Base-by-base conservation (phyloP, 805 yeast genomes). In the Lachancea sp. region DNA sequence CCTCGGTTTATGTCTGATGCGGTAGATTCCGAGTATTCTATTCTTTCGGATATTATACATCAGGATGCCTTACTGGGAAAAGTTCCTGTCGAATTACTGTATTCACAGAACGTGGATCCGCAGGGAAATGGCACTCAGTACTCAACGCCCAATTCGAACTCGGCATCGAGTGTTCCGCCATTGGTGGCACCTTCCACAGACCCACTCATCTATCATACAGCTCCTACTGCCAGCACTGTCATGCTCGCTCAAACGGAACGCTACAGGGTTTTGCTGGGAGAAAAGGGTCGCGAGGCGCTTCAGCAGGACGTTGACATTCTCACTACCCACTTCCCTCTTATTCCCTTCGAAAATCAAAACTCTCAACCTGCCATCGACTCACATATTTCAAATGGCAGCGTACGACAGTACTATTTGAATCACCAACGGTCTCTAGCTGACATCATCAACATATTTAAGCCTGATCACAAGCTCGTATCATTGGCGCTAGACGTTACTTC, bases 331-430 rank as follows among this genome's bases (percentile, higher is more conserved):
- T 58, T 55, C 46, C 66, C 68, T 0, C 44, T 65, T 38, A 49
- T 56, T 29, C 3, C 68, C 67, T 1, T 60, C 58, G 2, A 55
- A 54, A 16, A 19, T 38, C 4, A 18, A 25, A 6, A 32, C 35
- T 49, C 33, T 36, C 19, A 13, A 26, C 18, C 27, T 8, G 20
- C 11, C 13, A 29, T 12, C 31, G n/a, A 27, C 31, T 27, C 41
- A 18, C 47, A 49, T 16, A 33, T 39, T 18, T 41, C 36, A 15
- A 40, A 71, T 47, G 78, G 78, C 49, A 57, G 69, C 2, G 81
- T 81, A 25, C 83, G 84, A 58, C 93, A 84, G 59, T 83, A 80
- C 56, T 76, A 76, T 56, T 65, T 85, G 33, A 88, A 88, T 1
- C 70, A 67, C 47, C 66, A 58, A 53, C 38, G 65, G 62, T 71